Percentiles rank a stretch among this genome's conserved stretches.
phyloP scores from a whole-genome alignment of 495 filamentous ascomycete genomes.

The Aspergillus bridgeri region DNA sequence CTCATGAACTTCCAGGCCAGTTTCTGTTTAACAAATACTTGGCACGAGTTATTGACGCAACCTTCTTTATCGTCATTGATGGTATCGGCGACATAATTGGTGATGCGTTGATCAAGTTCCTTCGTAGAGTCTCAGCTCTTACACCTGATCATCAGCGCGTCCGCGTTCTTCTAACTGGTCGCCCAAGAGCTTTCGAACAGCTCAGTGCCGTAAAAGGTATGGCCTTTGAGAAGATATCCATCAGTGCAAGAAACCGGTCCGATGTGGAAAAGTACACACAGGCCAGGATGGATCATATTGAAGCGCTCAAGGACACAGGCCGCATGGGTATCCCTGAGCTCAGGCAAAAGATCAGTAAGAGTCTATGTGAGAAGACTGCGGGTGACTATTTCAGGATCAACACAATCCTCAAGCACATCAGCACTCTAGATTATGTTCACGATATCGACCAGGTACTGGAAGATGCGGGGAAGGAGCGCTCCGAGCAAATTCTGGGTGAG shows the following conservation, averaged over 20 bases:
- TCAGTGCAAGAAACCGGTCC: conserved; percentile 22
- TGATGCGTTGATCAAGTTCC: conserved; percentile 24
- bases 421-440: conserved; percentile 32
- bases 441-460: conserved; percentile 35
- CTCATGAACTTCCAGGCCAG: conserved; percentile 26
- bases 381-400: conserved; percentile 38
- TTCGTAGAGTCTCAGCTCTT: conserved; percentile 12
- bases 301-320: conserved; percentile 14
- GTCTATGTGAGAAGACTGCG: conserved; percentile 27
- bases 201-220: conserved; percentile 10
- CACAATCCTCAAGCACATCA: conserved; percentile 31
- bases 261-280: conserved; percentile 35
- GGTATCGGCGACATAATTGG: conserved; percentile 24
- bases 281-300: conserved; percentile 20
- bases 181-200: conserved; percentile 15
- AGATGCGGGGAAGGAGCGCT: conserved; percentile 32
- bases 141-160: conserved; percentile 10
- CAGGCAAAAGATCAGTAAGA: conserved; percentile 27
- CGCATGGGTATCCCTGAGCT: conserved; percentile 27
- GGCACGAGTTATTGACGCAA: conserved; percentile 22
- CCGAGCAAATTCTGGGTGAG: conserved; percentile 33
- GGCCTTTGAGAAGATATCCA: conserved; percentile 12
- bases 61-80: conserved; percentile 36
- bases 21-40: conserved; percentile 33
- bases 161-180: conserved; percentile 17